Percentiles rank a stretch among this genome's conserved stretches.
Evolutionary conservation across 108 stramenopile species (phyloP).

Genomic region (Aurantiochytrium sp.): DNA sequence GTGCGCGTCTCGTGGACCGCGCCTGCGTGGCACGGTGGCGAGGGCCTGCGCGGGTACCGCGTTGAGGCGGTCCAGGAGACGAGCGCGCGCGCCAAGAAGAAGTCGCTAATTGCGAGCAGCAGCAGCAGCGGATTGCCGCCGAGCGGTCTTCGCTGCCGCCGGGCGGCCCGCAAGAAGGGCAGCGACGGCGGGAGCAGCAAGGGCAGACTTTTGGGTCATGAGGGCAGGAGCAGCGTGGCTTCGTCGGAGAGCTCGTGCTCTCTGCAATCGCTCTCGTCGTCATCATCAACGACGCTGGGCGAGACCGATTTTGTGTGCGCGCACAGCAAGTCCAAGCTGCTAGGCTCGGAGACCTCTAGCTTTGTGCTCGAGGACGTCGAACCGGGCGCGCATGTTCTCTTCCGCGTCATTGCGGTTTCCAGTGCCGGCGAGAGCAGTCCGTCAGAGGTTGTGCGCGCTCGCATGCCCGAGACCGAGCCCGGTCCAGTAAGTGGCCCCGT

Average conservation of each 20-base stretch:
- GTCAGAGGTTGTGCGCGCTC: neutral
- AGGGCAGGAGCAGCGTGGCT: neutral
- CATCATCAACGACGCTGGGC: no score
- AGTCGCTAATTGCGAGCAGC: no score
- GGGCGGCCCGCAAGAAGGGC: neutral
- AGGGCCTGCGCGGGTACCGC: neutral
- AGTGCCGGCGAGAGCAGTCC: neutral
- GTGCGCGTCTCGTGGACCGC: neutral
- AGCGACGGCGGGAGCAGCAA: neutral
- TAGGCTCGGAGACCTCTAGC: no score
- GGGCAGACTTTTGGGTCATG: no score
- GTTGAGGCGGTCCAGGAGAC: neutral
- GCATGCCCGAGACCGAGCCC: neutral
- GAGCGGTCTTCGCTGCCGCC: neutral
- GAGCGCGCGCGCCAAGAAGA: neutral
- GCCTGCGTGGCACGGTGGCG: neutral
- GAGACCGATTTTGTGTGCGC: neutral
- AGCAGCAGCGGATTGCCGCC: neutral
- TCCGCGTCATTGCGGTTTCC: neutral
- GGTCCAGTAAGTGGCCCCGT: neutral
- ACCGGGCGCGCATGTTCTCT: neutral
- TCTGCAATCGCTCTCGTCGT: neutral
- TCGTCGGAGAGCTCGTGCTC: neutral
- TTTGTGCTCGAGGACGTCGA: neutral
- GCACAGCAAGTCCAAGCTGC: neutral